phyloP scores from a whole-genome alignment of 2,329 filamentous ascomycete species.

The Cytospora piceae region DNA sequence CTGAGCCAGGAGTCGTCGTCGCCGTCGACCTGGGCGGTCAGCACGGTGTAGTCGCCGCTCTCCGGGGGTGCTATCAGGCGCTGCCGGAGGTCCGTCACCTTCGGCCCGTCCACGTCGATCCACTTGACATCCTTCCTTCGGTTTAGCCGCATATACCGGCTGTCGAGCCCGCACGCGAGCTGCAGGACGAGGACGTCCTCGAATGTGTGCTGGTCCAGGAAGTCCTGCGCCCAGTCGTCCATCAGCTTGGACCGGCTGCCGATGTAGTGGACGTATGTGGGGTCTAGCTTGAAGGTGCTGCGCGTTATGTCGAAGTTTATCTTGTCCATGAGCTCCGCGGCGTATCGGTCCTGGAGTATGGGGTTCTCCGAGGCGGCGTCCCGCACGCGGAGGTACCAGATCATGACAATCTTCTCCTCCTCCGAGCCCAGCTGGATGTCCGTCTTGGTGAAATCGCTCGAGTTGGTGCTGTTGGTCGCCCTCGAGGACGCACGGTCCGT shows the following conservation, averaged over 20 bases:
- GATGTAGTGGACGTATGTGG: conserved; percentile 32
- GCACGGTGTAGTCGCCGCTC: conserved; percentile 23
- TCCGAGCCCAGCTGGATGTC: conserved; percentile 15
- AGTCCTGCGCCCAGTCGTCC: conserved; percentile 34
- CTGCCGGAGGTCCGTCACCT: conserved; percentile 32
- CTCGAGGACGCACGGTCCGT: not conserved
- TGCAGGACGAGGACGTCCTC: conserved; percentile 35
- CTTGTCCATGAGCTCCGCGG: conserved; percentile 31
- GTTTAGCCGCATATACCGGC: conserved; percentile 31
- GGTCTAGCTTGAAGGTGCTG: conserved; percentile 30
- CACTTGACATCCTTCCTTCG: conserved; percentile 30
- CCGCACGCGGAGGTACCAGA: conserved; percentile 22
- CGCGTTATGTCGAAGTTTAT: conserved; percentile 31
- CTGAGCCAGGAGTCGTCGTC: conserved; percentile 32
- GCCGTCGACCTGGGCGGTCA: conserved; percentile 27
- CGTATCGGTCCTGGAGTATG: conserved; percentile 31
- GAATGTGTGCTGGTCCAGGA: conserved; percentile 31
- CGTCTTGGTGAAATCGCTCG: not conserved
- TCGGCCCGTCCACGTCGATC: conserved; percentile 35
- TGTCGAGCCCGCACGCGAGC: conserved; percentile 35
- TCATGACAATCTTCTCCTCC: conserved; percentile 12
- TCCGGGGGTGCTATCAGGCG: conserved; percentile 31
- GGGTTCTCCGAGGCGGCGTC: conserved; percentile 23
- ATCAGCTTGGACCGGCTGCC: conserved; percentile 31
- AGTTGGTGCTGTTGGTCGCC: conserved; percentile 6